Percentiles rank a stretch among this genome's conserved stretches.
These are phyloP conservation scores for Sporisorium graminicola DNA, from an alignment of 1,284 basidiomycete species.

Conservation along the genomic window DNA sequence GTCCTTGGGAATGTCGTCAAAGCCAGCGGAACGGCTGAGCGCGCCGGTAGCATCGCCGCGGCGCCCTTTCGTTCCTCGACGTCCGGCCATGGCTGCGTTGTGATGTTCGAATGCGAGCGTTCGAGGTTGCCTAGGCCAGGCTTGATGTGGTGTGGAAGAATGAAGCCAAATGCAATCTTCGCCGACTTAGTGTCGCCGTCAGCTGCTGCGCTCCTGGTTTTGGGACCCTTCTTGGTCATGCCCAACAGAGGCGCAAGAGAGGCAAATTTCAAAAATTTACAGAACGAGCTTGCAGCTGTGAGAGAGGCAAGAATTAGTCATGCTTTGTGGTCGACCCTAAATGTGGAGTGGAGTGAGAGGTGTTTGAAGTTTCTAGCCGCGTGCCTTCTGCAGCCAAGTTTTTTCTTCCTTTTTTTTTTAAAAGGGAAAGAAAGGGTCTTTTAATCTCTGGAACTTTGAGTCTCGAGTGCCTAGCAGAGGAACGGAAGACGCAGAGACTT, in stretches of 20 bases:
- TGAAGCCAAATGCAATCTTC: not conserved
- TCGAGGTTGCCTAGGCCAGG: not conserved
- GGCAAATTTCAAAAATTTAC: constrained; percentile 19
- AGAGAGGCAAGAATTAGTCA: constrained; percentile 31
- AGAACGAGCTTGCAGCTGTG: not conserved
- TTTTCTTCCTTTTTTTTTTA: not conserved
- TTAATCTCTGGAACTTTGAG: not conserved
- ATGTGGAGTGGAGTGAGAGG: constrained; percentile 25
- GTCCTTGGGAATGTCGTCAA: constrained; percentile 58
- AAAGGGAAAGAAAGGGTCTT: constrained; percentile 4
- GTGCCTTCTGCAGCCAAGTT: constrained; percentile 1
- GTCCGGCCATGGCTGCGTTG: constrained; percentile 35
- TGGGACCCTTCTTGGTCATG: constrained; percentile 2
- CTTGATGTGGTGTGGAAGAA: constrained; percentile 6
- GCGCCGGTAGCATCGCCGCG: constrained; percentile 21
- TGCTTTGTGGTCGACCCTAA: not conserved
- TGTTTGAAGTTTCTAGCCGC: not conserved
- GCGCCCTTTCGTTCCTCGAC: constrained; percentile 25
- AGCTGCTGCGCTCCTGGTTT: constrained; percentile 9
- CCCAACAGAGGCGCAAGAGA: not conserved
- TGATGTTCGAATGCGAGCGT: not conserved
- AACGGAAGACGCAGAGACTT: no score
- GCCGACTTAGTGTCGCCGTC: constrained; percentile 12
- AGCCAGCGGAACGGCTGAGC: constrained; percentile 43
- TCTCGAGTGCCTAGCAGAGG: not conserved